Percentiles rank a stretch among this genome's conserved stretches.
phyloP scores from a whole-genome alignment of 768 basidiomycete species.

The Mycena epipterygia region DNA sequence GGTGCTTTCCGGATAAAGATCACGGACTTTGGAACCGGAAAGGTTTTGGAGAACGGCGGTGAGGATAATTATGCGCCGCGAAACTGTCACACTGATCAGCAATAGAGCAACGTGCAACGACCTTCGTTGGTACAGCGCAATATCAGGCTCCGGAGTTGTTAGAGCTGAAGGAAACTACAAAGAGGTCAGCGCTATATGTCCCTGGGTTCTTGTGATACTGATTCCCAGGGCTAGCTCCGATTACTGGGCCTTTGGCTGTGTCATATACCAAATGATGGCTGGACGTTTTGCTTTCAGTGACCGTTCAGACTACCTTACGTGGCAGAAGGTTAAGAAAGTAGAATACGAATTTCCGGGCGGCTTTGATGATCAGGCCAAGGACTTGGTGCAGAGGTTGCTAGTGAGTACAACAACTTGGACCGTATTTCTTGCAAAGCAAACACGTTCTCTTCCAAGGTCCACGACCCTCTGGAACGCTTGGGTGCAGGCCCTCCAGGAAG shows the following conservation, averaged over 20 bases:
- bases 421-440: not conserved
- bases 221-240: constrained; percentile 75
- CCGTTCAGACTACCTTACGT: constrained; percentile 92
- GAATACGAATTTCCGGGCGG: constrained; percentile 91
- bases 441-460: constrained; percentile 51
- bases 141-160: constrained; percentile 92
- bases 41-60: constrained; percentile 73
- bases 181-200: constrained; percentile 65
- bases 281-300: constrained; percentile 95
- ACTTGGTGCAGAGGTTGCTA: constrained; percentile 83
- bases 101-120: constrained; percentile 41
- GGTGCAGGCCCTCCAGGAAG: constrained; percentile 61
- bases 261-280: constrained; percentile 92
- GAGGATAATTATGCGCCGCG: constrained; percentile 40
- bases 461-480: constrained; percentile 63
- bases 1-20: constrained; percentile 89
- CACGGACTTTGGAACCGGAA: constrained; percentile 97
- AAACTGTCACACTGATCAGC: not conserved
- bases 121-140: constrained; percentile 84
- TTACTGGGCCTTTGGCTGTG: constrained; percentile 95
- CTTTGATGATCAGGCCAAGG: constrained; percentile 86
- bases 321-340: constrained; percentile 92
- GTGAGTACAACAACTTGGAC: constrained; percentile 53
- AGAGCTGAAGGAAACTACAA: constrained; percentile 78
- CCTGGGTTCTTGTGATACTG: not conserved